Conservation (phyloP, 805 yeast genomes). For the Komagataella pseudopastoris region DNA sequence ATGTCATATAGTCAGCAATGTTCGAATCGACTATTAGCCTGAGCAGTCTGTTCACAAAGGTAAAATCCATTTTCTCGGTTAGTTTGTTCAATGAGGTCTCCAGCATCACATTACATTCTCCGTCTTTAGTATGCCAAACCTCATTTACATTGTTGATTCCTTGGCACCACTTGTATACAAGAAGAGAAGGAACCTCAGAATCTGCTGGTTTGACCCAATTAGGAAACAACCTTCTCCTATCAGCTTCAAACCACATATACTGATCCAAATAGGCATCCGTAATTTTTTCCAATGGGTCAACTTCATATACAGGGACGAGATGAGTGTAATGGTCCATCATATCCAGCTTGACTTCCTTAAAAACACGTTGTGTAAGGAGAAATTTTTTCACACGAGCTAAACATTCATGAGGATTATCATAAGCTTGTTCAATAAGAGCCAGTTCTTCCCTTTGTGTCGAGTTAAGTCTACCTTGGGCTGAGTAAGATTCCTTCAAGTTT, state of each 20-base stretch:
- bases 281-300: conserved; percentile 88
- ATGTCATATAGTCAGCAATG: conserved; percentile 87
- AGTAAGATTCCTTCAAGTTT: conserved; percentile 68
- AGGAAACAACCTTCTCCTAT: conserved; percentile 76
- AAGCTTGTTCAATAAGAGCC: conserved; percentile 89
- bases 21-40: conserved; percentile 77
- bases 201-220: conserved; percentile 95
- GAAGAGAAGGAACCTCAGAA: conserved; percentile 80
- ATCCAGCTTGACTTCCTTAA: conserved; percentile 76
- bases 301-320: conserved; percentile 71
- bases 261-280: conserved; percentile 95
- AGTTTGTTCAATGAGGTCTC: conserved; percentile 60
- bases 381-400: conserved; percentile 73
- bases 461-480: conserved; percentile 64
- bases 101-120: conserved; percentile 74
- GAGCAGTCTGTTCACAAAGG: conserved; percentile 69
- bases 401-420: conserved; percentile 93
- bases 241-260: conserved; percentile 93
- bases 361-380: conserved; percentile 77
- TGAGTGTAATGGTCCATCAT: conserved; percentile 87
- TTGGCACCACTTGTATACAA: conserved; percentile 90
- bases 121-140: conserved; percentile 69
- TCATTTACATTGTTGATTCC: conserved; percentile 68
- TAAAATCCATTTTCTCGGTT: conserved; percentile 79
- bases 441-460: conserved; percentile 85